Evolutionary conservation across 2,329 filamentous ascomycete species (phyloP), one percentile per base, ranked within the genome.

Genomic region (Diaporthe citriasiana): DNA sequence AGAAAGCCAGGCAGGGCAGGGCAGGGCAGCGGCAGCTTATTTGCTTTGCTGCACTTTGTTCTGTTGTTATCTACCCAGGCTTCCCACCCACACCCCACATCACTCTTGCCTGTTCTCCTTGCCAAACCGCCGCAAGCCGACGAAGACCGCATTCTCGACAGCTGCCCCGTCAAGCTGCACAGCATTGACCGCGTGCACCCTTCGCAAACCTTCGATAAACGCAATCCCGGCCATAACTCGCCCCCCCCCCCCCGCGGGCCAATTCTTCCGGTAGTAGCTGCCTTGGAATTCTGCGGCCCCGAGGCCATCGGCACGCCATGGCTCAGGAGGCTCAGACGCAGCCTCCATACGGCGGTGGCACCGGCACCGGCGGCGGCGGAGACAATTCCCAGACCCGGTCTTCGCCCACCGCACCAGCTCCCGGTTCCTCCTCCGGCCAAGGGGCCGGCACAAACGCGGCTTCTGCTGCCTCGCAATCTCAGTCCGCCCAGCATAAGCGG

Each of bases 401-500:
- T 47, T 76, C 76, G 55, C 65, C 75, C 19, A 50, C 57, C 47
- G 65, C 66, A 8, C 65, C 66, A 72, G 55, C 68, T 33, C 33
- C 73, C 74, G 50, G 71, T 66, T 70, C 65, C 57, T 75, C 65
- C 45, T 63, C 68, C 75, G 76, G 73, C 63, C 71, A 55, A 73
- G 76, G 60, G 59, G 56, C 72, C 75, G 73, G 75, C 55, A 45
- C 70, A 53, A 74, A 70, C 69, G 70, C 77, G 60, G 77, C 73
- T 60, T 59, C 66, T 70, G 76, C 75, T 59, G 51, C 68, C 65
- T 75, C 77, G 72, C 73, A 50, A 33, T n/a, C 77, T 25, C 73
- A 60, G 33, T 1, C 69, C 50, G 47, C 81, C 33, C 87, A 89
- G 78, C 89, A 91, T 80, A 91, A 91, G 82, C 88, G 89, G 70